Base-by-base conservation (phyloP, 169 alveolate species). In the Plasmodium gonderi region DNA sequence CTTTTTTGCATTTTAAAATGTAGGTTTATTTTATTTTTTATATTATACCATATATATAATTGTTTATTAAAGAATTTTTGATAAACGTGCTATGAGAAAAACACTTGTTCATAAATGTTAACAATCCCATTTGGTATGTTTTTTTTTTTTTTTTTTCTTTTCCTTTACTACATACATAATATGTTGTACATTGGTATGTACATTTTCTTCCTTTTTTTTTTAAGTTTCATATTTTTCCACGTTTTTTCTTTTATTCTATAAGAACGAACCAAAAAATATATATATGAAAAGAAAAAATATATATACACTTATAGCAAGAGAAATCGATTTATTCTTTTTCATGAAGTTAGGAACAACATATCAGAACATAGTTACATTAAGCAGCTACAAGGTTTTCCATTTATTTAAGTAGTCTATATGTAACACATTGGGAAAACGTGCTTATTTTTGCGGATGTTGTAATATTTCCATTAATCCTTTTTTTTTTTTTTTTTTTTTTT, bases 11-110 rank as follows among this genome's bases (percentile, higher is more conserved):
- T 75, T 75, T 78, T 49, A 47, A 68, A 78, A 26, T 47, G 9
- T 14, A 78, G 4, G 20, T 14, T 44, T 51, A 76, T 76, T 44
- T 76, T 36, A 12, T 20, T 60, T 60, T 60, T 60, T 17, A 60
- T 76, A 20, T 29, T 23, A 29, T 76, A 76, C 49, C 23, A 76
- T 38, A 20, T 17, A 36, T 75, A 36, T 78, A 20, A 29, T 68
- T 78, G 60, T 78, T 26, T 64, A 77, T 78, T 45, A 78, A 64
- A 64, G 65, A 14, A 47, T 64, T 17, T 78, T 78, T 20, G 75
- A 36, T 64, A 78, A 26, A 12, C 5, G 20, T 17, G 75, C n/a
- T 26, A 49, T 9, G 72, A 77, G 31, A 77, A 64, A 17, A 23
- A 7, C 33, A 42, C 23, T 76, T 17, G 49, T 44, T 76, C 33